Evolutionary conservation across 1,139 yeast species (phyloP).

Genomic region (Pichia sp.): DNA sequence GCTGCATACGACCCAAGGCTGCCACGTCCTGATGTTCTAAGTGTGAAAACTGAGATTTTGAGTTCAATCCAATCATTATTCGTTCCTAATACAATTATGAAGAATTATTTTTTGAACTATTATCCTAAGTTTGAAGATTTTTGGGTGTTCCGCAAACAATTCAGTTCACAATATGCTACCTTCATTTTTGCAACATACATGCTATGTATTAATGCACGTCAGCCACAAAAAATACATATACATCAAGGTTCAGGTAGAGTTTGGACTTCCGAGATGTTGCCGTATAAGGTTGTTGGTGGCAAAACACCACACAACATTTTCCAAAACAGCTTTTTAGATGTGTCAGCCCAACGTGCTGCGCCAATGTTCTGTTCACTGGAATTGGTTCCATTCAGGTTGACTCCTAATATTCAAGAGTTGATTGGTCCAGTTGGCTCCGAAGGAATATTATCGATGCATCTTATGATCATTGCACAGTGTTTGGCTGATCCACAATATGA

Average conservation of each 20-base stretch:
- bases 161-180: slow-evolving; percentile 93
- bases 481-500: slow-evolving; percentile 88
- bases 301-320: slow-evolving; percentile 40
- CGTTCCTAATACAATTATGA: slow-evolving; percentile 82
- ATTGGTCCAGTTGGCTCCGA: slow-evolving; percentile 92
- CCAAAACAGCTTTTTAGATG: slow-evolving; percentile 56
- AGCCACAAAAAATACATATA: slow-evolving; percentile 88
- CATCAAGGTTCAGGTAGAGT: slow-evolving; percentile 81
- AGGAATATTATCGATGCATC: slow-evolving; percentile 82
- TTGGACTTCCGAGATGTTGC: slow-evolving; percentile 94
- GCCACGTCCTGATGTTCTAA: slow-evolving; percentile 87
- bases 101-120: slow-evolving; percentile 57
- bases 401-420: slow-evolving; percentile 90
- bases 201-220: slow-evolving; percentile 91
- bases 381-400: slow-evolving; percentile 91
- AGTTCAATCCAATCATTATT: slow-evolving; percentile 82
- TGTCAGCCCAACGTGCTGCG: slow-evolving; percentile 58
- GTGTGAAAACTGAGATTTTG: slow-evolving; percentile 85
- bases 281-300: slow-evolving; percentile 67
- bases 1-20: slow-evolving; percentile 91
- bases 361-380: slow-evolving; percentile 94
- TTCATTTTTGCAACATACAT: slow-evolving; percentile 88
- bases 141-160: slow-evolving; percentile 95
- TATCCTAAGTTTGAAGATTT: slow-evolving; percentile 86
- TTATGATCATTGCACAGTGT: slow-evolving; percentile 83